Base-by-base conservation (phyloP, 164 flowering plant species). In the Euptelea pleiosperma region DNA sequence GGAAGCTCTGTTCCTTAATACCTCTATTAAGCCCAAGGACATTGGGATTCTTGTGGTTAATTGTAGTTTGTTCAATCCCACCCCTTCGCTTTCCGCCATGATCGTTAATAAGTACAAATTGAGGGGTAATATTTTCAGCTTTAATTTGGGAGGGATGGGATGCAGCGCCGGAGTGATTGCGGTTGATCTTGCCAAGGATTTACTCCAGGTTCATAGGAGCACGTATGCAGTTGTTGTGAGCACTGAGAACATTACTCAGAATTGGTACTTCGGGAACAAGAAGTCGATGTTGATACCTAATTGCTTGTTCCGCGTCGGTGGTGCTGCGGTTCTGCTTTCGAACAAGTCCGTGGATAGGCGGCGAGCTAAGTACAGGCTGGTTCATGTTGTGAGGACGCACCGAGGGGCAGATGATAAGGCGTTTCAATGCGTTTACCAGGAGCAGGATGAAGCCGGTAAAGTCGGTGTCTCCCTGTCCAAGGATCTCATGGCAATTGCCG, bases 61-160 rank as follows among this genome's bases (percentile, higher is more conserved):
- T 53, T 89, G 91, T 54, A 84, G 91, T 60, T 64, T 85, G 52
- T 89, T 89, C 56, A 81, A 78, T 47, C 96, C 96, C 2, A 82
- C 92, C 0, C 96, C 96, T 0, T 86, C 93, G 0, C 62, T 86
- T 2, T 86, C 93, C 0, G 85, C 96, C 6, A 83, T 83, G 82
- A 86, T 89, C 33, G 77, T 89, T 11, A 89, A 84, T 57, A 81
- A 77, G 72, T 89, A 84, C 44, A 82, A 79, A 55, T 60, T 89
- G 42, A 65, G 93, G 31, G 89, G 87, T 0, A 82, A 83, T 31
- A 77, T 89, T 12, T 71, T 50, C 69, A 82, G 80, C 25, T 82
- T 68, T 51, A 89, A 86, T 61, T 63, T 89, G 19, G 93, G 91
- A 0, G 96, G 96, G 1, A 89, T 89, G 96, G 96, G 96, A 0